Evolutionary conservation across 345 rosid species (phyloP).

Genomic region (Hibiscus syriacus): DNA sequence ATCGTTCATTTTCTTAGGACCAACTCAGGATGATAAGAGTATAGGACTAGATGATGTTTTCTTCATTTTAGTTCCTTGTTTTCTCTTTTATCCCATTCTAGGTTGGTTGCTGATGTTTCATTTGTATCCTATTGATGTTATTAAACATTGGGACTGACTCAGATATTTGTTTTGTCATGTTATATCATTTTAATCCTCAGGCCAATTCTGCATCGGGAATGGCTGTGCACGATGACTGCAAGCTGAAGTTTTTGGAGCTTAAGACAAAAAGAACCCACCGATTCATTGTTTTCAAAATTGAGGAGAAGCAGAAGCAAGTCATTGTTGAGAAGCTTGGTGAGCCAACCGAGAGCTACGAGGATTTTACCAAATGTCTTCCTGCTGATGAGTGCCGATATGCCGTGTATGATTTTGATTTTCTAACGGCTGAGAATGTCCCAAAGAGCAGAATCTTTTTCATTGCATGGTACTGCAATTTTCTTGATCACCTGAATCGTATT

Average conservation of each 20-base stretch:
- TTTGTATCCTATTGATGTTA: not conserved
- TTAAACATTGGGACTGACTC: not conserved
- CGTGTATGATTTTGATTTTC: conserved; percentile 50
- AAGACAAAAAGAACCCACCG: conserved; percentile 50
- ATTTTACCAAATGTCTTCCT: conserved; percentile 44
- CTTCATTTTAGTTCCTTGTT: not conserved
- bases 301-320: conserved; percentile 53
- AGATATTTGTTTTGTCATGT: not conserved
- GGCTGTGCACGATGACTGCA: conserved; percentile 66
- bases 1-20: not conserved
- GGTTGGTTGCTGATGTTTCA: not conserved
- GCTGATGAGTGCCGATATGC: conserved; percentile 61
- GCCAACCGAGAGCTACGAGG: conserved; percentile 42
- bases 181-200: conserved; percentile 14
- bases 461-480: conserved; percentile 31
- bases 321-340: conserved; percentile 53
- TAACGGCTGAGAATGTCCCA: conserved; percentile 44
- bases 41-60: not conserved
- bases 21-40: too few relatives aligned
- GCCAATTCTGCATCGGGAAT: conserved; percentile 59
- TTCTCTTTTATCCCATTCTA: not conserved
- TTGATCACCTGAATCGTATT: not conserved
- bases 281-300: conserved; percentile 52
- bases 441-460: conserved; percentile 55
- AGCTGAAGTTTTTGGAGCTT: conserved; percentile 50